Percentiles rank a stretch among this genome's conserved stretches.
Evolutionary conservation across 805 yeast genomes (phyloP).

Genomic region (Yarrowia sp.): DNA sequence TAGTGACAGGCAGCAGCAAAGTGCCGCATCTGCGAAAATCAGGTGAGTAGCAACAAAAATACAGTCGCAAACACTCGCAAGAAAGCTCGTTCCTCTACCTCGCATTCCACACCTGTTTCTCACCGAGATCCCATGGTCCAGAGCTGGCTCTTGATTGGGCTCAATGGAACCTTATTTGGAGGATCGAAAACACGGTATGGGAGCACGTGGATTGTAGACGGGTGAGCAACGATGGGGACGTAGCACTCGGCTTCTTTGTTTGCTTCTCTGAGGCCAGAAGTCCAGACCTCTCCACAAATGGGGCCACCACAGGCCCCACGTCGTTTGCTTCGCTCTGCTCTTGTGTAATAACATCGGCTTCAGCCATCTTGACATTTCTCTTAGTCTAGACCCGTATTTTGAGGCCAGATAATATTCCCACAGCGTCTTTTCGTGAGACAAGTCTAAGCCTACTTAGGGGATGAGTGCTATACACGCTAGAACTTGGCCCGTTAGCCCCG

Average conservation of each 20-base stretch:
- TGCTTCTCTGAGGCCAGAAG: no score
- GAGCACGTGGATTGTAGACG: slow-evolving; percentile 24
- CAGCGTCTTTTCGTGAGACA: no score
- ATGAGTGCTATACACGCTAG: no score
- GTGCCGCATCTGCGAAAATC: not conserved
- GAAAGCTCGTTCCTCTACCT: not conserved
- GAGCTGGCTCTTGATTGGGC: slow-evolving; percentile 33
- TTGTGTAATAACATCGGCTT: not conserved
- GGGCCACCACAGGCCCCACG: not conserved
- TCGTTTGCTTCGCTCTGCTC: no score
- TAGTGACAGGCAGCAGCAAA: not conserved
- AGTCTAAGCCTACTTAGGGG: no score
- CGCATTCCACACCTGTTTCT: slow-evolving; percentile 9
- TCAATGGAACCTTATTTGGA: slow-evolving; percentile 11
- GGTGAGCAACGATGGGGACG: not conserved
- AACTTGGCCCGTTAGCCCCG: not conserved
- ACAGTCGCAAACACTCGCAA: not conserved
- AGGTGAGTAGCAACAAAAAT: not conserved
- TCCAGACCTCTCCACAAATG: not conserved
- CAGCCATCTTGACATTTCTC: not conserved
- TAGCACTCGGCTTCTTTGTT: slow-evolving; percentile 8
- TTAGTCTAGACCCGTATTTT: not conserved
- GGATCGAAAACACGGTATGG: slow-evolving; percentile 4
- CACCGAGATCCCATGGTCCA: slow-evolving; percentile 20
- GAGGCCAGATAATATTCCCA: not conserved